phyloP scores from a whole-genome alignment of 768 basidiomycete genomes.

The Tricholomella constricta region DNA sequence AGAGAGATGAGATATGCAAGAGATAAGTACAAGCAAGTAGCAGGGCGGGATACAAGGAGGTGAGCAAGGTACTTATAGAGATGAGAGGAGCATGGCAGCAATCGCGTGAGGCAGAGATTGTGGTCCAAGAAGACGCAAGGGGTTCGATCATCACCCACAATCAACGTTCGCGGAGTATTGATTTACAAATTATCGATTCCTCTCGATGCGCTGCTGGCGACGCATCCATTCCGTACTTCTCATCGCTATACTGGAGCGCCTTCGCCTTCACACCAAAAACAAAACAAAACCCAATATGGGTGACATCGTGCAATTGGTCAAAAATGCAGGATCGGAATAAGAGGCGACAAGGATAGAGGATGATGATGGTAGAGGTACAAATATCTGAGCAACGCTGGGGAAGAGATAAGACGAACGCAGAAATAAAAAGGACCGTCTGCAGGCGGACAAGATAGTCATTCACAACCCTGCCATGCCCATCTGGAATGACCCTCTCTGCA shows the following conservation, averaged over 20 bases:
- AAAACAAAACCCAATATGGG: neutral
- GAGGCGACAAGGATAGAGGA: neutral
- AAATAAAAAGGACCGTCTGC: conserved; percentile 12
- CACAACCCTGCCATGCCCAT: conserved; percentile 55
- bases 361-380: conserved; percentile 19
- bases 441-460: conserved; percentile 15
- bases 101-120: conserved; percentile 15
- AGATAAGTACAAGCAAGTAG: conserved; percentile 1
- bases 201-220: conserved; percentile 1
- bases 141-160: conserved; percentile 17
- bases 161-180: conserved; percentile 16
- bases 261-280: too few species aligned
- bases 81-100: conserved; percentile 14
- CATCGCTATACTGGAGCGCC: too few species aligned
- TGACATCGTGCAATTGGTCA: conserved; percentile 4
- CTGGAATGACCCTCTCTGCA: conserved; percentile 48
- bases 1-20: neutral
- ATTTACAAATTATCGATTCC: conserved; percentile 3
- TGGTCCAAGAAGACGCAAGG: conserved; percentile 14
- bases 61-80: conserved; percentile 16
- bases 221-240: too few species aligned
- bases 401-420: conserved; percentile 14
- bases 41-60: neutral
- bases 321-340: conserved; percentile 9
- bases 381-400: conserved; percentile 17